Conservation (phyloP, 306 rosid genomes). For the Vicia villosa region DNA sequence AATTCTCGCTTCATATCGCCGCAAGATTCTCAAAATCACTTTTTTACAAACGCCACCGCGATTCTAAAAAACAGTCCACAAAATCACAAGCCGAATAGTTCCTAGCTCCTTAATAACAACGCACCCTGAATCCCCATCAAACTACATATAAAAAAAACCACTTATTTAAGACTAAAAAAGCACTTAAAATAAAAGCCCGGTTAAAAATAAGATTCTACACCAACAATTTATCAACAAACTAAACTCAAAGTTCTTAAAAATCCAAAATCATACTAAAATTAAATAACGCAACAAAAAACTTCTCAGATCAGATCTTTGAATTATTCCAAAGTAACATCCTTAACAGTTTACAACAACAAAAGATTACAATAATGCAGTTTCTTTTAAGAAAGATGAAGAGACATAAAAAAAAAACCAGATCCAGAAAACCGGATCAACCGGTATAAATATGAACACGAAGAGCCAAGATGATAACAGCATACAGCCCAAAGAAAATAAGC, state of each 20-base stretch:
- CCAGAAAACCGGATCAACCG: constrained; percentile 51
- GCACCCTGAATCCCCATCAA: too few species aligned
- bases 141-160: too few species aligned
- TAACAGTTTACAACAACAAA: background rate
- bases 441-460: constrained; percentile 81
- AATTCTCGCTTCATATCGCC: too few species aligned
- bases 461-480: constrained; percentile 70
- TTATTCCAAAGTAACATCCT: background rate
- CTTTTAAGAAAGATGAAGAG: background rate
- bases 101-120: too few species aligned
- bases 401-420: constrained; percentile 4
- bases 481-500: constrained; percentile 77
- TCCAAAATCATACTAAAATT: background rate
- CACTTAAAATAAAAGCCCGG: too few species aligned
- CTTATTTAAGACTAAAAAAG: too few species aligned
- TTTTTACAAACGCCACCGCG: too few species aligned
- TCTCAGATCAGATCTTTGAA: constrained; percentile 32
- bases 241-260: background rate
- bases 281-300: background rate
- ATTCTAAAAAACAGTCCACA: too few species aligned
- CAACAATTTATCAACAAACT: too few species aligned
- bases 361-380: background rate
- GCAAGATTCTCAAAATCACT: too few species aligned
- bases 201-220: too few species aligned
- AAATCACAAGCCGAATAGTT: too few species aligned